Base-by-base conservation (phyloP, 2,329 filamentous ascomycete genomes). In the Exophiala sideris region DNA sequence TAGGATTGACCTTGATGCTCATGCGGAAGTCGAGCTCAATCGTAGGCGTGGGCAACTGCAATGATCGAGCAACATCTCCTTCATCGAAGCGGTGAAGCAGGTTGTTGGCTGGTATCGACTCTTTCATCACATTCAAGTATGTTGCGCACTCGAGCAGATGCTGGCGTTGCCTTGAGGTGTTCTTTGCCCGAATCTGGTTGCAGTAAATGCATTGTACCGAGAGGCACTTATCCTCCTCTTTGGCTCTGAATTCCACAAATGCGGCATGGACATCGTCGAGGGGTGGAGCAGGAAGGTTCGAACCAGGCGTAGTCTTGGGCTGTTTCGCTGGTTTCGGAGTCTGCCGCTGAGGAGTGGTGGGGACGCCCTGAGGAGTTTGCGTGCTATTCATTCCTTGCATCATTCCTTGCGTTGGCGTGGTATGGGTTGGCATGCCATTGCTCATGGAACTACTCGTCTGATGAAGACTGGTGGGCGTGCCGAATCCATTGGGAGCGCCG, bases 21-120 rank as follows among this genome's bases (percentile, higher is more conserved):
- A 79, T 77, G 46, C 77, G 75, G 67, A 79, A 79, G 61, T 79
- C 77, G 42, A 79, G 69, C 57, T 78, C 76, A 29, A 79, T 70
- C 4, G 68, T 67, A 0, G 77, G 77, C 5, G 71, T 68, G 7
- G 76, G 76, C 24, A 78, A 68, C 59, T 75, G 72, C 42, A 77
- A 63, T 8, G 73, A 76, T 14, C 74, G 74, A 18, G 74, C 74
- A 48, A 76, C 66, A 64, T 78, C 74, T 44, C 73, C 73, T 62
- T 77, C 74, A 29, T 76, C 75, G 61, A 77, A 78, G 38, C 74
- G 74, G 62, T 78, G 75, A 32, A 77, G 71, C 42, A 78, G 68
- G 56, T 77, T 77, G 58, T 78, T 78, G 48, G 76, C 76, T 29
- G 76, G 76, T 40, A 78, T 78, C 1, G 74, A 75, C 54, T 78